A percentile compares a stretch with the other conserved stretches of the same genome.
Conservation (phyloP, 1,284 basidiomycete species). For the Trichosporon sp. region DNA sequence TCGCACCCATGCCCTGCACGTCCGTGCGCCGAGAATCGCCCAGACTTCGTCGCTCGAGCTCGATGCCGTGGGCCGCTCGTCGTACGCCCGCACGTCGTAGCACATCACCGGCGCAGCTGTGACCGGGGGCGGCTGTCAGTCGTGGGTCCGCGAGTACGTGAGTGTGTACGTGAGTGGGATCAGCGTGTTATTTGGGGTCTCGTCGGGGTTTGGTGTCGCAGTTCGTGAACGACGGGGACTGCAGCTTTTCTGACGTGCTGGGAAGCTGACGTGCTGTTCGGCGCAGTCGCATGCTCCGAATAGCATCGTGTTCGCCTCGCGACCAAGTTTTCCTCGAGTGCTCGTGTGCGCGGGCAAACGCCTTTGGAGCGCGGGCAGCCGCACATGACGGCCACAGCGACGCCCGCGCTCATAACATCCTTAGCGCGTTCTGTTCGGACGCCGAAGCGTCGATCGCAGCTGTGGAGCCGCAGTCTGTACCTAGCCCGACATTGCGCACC, state of each 20-base stretch:
- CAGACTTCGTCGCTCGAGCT: not conserved
- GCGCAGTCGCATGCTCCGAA: not conserved
- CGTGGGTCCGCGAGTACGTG: not conserved
- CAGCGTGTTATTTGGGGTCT: not conserved
- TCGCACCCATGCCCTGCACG: not conserved
- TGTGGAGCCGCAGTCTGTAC: slow-evolving; percentile 3
- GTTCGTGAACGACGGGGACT: not conserved
- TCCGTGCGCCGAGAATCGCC: not conserved
- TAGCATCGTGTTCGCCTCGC: not conserved
- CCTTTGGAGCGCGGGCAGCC: not conserved
- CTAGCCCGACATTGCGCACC: slow-evolving; percentile 1
- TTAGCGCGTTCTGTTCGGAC: not conserved
- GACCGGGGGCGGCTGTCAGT: no score
- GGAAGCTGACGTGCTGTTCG: not conserved
- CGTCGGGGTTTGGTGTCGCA: not conserved
- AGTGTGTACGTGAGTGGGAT: not conserved
- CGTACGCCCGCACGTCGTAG: not conserved
- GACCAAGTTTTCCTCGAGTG: not conserved
- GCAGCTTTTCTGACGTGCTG: not conserved
- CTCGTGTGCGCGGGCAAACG: not conserved
- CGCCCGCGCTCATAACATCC: not conserved
- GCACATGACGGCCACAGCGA: not conserved
- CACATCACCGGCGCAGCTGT: not conserved
- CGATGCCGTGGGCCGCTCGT: not conserved
- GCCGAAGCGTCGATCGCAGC: not conserved